These are phyloP conservation scores for Solanum tarijense DNA, from an alignment of 257 asterid genomes.

Conservation along the genomic window DNA sequence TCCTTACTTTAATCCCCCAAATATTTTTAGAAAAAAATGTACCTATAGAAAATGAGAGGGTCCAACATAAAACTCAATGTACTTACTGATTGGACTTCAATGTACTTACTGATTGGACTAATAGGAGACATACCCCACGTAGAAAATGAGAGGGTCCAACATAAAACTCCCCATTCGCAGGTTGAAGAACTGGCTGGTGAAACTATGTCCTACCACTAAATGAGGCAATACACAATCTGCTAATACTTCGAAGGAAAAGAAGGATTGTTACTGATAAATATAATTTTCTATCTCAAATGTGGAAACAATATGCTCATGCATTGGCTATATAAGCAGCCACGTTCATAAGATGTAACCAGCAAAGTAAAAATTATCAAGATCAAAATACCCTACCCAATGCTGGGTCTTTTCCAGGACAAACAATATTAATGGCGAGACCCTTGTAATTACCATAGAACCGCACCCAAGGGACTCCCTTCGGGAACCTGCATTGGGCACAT, in stretches of 20 bases:
- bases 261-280: not conserved
- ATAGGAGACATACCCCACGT: not conserved
- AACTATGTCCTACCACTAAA: not conserved
- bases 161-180: not conserved
- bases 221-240: not conserved
- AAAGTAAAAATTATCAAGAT: not conserved
- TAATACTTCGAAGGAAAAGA: not conserved
- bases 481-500: constrained; percentile 46
- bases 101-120: not conserved
- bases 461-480: constrained; percentile 93
- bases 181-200: not conserved
- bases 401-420: constrained; percentile 84
- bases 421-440: constrained; percentile 53
- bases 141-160: not conserved
- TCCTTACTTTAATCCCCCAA: not conserved
- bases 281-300: not conserved
- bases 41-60: not conserved
- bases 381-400: constrained; percentile 44
- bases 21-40: not conserved
- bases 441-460: constrained; percentile 64
- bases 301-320: not conserved
- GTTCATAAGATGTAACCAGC: not conserved
- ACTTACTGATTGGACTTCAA: not conserved
- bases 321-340: not conserved
- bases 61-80: too few relatives aligned